Evolutionary conservation across 495 filamentous ascomycete genomes (phyloP).

Genomic region (Penicillium pulvis): DNA sequence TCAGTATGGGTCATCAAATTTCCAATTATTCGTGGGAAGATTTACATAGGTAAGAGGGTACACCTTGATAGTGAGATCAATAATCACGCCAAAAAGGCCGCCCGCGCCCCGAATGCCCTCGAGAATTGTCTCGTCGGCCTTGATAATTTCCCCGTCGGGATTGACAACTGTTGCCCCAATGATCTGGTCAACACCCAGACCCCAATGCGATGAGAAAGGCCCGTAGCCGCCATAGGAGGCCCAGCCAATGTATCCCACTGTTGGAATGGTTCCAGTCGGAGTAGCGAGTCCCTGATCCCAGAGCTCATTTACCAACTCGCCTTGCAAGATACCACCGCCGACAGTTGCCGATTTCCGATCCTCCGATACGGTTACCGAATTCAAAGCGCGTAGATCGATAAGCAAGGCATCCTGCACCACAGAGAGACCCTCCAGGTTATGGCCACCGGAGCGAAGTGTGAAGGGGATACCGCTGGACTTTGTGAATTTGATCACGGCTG

Average conservation of each 20-base stretch:
- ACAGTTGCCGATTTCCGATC: constrained; percentile 30
- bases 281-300: constrained; percentile 32
- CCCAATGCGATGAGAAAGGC: constrained; percentile 33
- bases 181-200: constrained; percentile 45
- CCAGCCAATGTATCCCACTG: constrained; percentile 45
- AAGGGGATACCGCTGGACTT: constrained; percentile 29
- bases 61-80: constrained; percentile 41
- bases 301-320: constrained; percentile 28
- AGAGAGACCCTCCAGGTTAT: constrained; percentile 33
- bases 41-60: constrained; percentile 37
- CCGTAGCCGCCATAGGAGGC: constrained; percentile 45
- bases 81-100: constrained; percentile 42
- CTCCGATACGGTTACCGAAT: constrained; percentile 25
- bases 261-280: constrained; percentile 26
- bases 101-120: constrained; percentile 42
- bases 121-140: constrained; percentile 32
- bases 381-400: constrained; percentile 43
- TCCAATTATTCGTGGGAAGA: background rate
- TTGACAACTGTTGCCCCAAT: constrained; percentile 41
- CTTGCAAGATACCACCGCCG: constrained; percentile 36
- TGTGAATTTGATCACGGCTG: constrained; percentile 24
- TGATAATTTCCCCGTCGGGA: constrained; percentile 29
- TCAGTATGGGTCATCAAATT: constrained; percentile 4
- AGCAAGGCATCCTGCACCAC: constrained; percentile 26
- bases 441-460: constrained; percentile 42